Conservation (phyloP, 441 rosid species). For the Aleurites moluccanus region DNA sequence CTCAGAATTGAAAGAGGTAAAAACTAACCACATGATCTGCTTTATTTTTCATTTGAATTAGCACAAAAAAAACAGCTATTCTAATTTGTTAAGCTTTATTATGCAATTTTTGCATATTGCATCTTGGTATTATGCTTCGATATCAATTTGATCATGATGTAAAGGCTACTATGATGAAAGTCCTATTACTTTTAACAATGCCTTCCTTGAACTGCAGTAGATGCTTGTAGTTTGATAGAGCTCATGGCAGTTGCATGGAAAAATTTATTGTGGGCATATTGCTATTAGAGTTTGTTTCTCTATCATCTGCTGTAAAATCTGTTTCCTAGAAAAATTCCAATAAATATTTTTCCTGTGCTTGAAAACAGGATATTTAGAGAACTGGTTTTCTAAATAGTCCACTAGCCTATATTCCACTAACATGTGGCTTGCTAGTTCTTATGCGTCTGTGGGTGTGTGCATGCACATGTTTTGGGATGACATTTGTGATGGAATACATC, state of each 20-base stretch:
- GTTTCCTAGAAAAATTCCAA: neutral
- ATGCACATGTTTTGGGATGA: neutral
- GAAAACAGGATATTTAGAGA: neutral
- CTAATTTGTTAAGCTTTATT: neutral
- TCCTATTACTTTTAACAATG: neutral
- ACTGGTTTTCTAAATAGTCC: neutral
- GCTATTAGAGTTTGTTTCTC: neutral
- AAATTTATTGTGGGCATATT: neutral
- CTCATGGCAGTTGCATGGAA: neutral
- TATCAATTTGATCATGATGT: neutral
- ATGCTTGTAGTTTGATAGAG: neutral
- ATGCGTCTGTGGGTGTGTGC: neutral
- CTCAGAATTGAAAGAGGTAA: constrained; percentile 82
- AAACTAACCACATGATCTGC: neutral
- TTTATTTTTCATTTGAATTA: neutral
- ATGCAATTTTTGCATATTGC: neutral
- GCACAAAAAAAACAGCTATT: neutral
- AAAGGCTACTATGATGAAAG: neutral
- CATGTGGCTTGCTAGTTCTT: neutral
- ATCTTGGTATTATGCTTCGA: neutral
- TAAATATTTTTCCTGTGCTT: neutral
- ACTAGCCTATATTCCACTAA: neutral
- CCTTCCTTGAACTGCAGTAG: neutral
- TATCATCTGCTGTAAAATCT: neutral
- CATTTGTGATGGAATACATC: neutral